Evolutionary conservation across 163 green algal species (phyloP), one percentile per base, ranked within the genome.

Genomic region (Coccomyxa subellipsoidea): DNA sequence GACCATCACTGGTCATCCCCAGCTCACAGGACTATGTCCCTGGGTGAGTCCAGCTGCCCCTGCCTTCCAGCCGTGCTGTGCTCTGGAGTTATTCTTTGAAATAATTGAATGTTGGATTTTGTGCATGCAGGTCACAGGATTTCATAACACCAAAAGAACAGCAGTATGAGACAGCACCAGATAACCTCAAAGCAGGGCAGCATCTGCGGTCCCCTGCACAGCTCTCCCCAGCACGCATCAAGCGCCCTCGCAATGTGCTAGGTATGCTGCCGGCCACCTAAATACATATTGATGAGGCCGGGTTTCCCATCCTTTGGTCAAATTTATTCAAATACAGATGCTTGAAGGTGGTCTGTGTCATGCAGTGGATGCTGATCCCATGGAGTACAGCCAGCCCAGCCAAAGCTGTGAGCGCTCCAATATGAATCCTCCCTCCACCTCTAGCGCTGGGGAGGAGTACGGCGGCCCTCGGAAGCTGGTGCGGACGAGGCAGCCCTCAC

Each of bases 121-220:
- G 2, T 78, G 18, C 72, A 23, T 88, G 80, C 87, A 89, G 88
- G 47, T 91, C 88, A 1, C 91, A 89, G 72, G 91, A 94, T 72
- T 94, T 89, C 75, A 87, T 92, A 37, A 94, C 91, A 0, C 91
- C 91, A 23, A 86, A 82, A 25, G 91, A 94, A 40, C 87, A 90
- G 82, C 80, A 87, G 59, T 87, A 66, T 39, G 40, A 84, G 8
- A 54, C 69, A 27, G 72, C 34, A 27, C 69, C n/a, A 27, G 78
- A 69, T 8, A 76, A 39, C 29, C 47, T 15, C 1, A 77, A 83
- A 39, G 54, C 32, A 25, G 23, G 23, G 78, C 47, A 59, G 21
- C 53, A 29, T 32, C 72, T 78, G 23, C 85, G 84, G 27, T 90
- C 89, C 0, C 89, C 89, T 7, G 82, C 80, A 7, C 71, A 76